phyloP scores from a whole-genome alignment of 257 asterid species.

The Solanum sparsipilum region DNA sequence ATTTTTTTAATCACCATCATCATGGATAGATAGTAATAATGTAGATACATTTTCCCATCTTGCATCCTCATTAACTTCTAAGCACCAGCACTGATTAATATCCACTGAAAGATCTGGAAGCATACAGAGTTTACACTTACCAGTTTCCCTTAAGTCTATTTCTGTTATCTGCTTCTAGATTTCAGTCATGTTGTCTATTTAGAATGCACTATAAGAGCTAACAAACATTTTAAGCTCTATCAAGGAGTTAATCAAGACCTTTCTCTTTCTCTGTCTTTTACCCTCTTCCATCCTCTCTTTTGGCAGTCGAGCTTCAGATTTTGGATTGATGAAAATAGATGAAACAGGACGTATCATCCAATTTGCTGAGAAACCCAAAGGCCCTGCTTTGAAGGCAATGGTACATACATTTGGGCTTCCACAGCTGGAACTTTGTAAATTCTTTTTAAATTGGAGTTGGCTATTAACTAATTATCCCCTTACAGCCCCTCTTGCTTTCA shows the following conservation, averaged over 20 bases:
- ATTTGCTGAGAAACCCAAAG: constrained; percentile 90
- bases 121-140: neutral
- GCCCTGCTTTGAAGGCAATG: constrained; percentile 64
- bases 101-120: neutral
- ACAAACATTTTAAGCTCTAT: neutral
- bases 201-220: neutral
- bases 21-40: neutral
- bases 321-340: constrained; percentile 79
- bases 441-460: neutral
- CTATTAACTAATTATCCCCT: neutral
- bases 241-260: neutral
- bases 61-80: neutral
- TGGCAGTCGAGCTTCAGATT: constrained; percentile 89
- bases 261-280: neutral
- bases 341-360: constrained; percentile 59
- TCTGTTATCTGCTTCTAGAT: neutral
- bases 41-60: neutral
- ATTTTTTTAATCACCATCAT: neutral
- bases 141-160: neutral
- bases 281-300: neutral
- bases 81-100: neutral
- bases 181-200: neutral
- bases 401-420: constrained; percentile 15
- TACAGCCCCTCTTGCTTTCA: neutral
- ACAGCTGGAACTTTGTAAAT: neutral